Evolutionary conservation across 495 filamentous ascomycete species (phyloP).

Genomic region (Hypoxylon rickii): DNA sequence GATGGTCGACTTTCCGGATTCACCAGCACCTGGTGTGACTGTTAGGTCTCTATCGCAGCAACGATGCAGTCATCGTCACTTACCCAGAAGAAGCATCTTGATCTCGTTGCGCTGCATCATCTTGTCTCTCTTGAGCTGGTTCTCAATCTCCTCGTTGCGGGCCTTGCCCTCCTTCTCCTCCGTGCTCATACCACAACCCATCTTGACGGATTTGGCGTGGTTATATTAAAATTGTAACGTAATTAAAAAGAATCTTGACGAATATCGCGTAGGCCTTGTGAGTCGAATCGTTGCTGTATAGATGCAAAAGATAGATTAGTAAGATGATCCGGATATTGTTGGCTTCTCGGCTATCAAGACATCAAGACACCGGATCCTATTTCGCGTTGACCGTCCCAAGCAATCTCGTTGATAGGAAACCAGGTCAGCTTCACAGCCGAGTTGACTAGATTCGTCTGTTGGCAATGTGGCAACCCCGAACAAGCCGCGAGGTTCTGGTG

Average conservation of each 20-base stretch:
- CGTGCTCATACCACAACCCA: constrained; percentile 99
- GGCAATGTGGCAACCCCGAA: too few species aligned
- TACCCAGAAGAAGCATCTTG: constrained; percentile 98
- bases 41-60: too few species aligned
- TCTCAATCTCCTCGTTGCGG: constrained; percentile 99
- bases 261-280: constrained; percentile 6
- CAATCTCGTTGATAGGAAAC: neutral
- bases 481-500: too few species aligned
- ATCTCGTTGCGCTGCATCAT: constrained; percentile 97
- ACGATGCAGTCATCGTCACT: constrained; percentile 38
- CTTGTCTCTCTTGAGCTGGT: constrained; percentile 93
- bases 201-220: constrained; percentile 59
- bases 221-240: constrained; percentile 31
- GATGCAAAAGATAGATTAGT: constrained; percentile 10
- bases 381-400: neutral
- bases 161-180: constrained; percentile 99
- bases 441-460: too few species aligned
- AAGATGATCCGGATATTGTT: too few species aligned
- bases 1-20: constrained; percentile 99
- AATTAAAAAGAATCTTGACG: constrained; percentile 1
- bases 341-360: neutral
- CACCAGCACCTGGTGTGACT: constrained; percentile 98
- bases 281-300: constrained; percentile 11
- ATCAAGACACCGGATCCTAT: neutral
- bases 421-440: neutral